A percentile compares a stretch with the other conserved stretches of the same genome.
Evolutionary conservation across 345 rosid species (phyloP).

Genomic region (Kernera saxatilis): DNA sequence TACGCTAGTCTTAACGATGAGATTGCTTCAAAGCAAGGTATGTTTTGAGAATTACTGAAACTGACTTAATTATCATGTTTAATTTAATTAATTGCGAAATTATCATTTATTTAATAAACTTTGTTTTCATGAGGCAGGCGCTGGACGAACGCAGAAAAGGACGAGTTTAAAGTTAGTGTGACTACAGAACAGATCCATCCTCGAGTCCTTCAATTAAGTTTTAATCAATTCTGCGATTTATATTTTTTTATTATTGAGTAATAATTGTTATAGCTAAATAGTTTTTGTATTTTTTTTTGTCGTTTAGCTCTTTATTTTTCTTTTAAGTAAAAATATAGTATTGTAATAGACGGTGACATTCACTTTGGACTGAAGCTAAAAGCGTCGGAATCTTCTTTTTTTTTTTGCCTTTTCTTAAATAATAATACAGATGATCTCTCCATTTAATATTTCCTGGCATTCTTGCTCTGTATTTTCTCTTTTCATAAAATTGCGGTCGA

Average conservation of each 20-base stretch:
- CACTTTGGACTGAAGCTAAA: slow-evolving; percentile 12
- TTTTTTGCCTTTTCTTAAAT: not conserved
- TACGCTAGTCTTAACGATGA: slow-evolving; percentile 59
- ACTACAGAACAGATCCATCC: slow-evolving; percentile 26
- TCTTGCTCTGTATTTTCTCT: not conserved
- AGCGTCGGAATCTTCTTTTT: slow-evolving; percentile 11
- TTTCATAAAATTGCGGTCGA: not conserved
- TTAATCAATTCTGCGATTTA: not conserved
- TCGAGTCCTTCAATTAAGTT: slow-evolving; percentile 16
- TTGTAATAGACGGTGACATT: not conserved
- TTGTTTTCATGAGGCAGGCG: slow-evolving; percentile 41
- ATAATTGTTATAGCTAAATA: slow-evolving; percentile 12
- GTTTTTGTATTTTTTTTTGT: slow-evolving; percentile 16
- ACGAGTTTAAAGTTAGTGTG: slow-evolving; percentile 36
- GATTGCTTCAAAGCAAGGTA: slow-evolving; percentile 79
- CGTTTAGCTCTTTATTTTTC: slow-evolving; percentile 13
- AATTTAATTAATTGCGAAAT: not conserved
- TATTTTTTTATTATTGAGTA: slow-evolving; percentile 8
- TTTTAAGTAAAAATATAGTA: not conserved
- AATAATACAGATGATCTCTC: not conserved
- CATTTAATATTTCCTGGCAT: not conserved
- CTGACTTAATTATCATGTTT: not conserved
- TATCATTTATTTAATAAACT: not conserved
- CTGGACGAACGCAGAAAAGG: slow-evolving; percentile 69
- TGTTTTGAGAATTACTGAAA: not conserved